Evolutionary conservation across 306 rosid genomes (phyloP), one percentile per base, ranked within the genome.

Genomic region (Fragaria iinumae): DNA sequence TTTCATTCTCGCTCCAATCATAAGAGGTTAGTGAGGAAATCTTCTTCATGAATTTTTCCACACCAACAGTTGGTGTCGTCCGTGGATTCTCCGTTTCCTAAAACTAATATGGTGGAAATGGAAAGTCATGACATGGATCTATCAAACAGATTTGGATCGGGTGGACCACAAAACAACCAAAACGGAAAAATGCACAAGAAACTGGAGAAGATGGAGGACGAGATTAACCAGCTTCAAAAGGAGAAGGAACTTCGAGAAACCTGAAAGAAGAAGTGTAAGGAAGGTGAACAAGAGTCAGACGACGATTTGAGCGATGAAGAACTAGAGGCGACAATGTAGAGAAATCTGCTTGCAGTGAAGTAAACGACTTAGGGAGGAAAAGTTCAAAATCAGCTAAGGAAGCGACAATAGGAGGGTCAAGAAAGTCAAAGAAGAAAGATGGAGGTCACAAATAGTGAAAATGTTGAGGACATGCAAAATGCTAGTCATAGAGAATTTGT

Each of bases 281-380:
- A 47, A 5, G 4, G 17, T 4, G 2, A 12, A 2, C 18, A 10
- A 12, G 52, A 47, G 3, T 4, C 52, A 11, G 17, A 2, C 4
- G 5, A 48, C 1, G 18, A 48, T 3, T 12, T 18, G 0, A 48
- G 18, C 1, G 52, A 48, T 48, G 52, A 13, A 48, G 18, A 48
- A 13, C 5, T 1, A 13, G 52, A 13, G 5, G 20, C 13, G 5
- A 0, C 1, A 13, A 14, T 3, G 14, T 8, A 1, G 47, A 48
- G 53, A 14, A 48, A 3, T 14, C 1, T 12, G 6, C 13, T 48
- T 10, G 23, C 2, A 2, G 10, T 1, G 25, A 53, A 0, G 59
- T 0, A 0, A 0, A 20, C 0, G 6, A 18, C 3, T 53, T 9
- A 5, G 0, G 9, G 1, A 10, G 23, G 3, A 0, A 23, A 2